Percentiles rank a stretch among this genome's conserved stretches.
These are phyloP conservation scores for Claviceps digitariae DNA, from an alignment of 2,329 filamentous ascomycete genomes.

Conservation along the genomic window DNA sequence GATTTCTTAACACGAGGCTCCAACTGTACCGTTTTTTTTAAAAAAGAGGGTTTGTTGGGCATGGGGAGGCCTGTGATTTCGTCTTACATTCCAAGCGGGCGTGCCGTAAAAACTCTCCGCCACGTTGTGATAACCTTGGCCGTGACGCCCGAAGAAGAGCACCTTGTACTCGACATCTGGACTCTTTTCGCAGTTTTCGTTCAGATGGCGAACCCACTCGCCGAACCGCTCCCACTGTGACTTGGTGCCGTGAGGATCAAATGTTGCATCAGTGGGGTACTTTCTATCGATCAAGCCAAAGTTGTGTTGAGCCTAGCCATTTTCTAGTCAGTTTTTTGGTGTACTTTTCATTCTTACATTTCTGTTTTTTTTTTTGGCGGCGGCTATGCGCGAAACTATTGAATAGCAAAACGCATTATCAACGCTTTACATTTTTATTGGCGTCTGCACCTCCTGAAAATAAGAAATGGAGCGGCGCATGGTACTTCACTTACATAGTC, in stretches of 20 bases:
- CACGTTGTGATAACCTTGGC: slow-evolving; percentile 50
- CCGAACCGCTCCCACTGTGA: slow-evolving; percentile 55
- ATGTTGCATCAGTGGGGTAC: slow-evolving; percentile 40
- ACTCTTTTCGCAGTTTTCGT: slow-evolving; percentile 24
- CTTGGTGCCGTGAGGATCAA: slow-evolving; percentile 24
- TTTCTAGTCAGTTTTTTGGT: neutral
- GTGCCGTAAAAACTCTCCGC: slow-evolving; percentile 56
- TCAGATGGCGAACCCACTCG: slow-evolving; percentile 41
- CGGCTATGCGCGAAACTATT: no score
- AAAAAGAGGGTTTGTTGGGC: neutral
- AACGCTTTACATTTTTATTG: no score
- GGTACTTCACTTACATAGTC: slow-evolving; percentile 43
- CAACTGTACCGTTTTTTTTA: no score
- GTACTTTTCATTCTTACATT: neutral
- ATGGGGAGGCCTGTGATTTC: no score
- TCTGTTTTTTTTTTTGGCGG: no score
- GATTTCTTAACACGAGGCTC: neutral
- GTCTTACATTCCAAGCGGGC: slow-evolving; percentile 50
- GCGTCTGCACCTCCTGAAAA: no score
- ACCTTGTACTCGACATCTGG: slow-evolving; percentile 47
- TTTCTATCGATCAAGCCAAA: slow-evolving; percentile 52
- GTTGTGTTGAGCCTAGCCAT: slow-evolving; percentile 39
- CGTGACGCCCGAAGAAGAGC: slow-evolving; percentile 55
- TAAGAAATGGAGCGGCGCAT: neutral
- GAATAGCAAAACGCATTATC: neutral